Percentiles rank a stretch among this genome's conserved stretches.
phyloP scores from a whole-genome alignment of 2,329 filamentous ascomycete genomes.

The Hypoxylon sp. region DNA sequence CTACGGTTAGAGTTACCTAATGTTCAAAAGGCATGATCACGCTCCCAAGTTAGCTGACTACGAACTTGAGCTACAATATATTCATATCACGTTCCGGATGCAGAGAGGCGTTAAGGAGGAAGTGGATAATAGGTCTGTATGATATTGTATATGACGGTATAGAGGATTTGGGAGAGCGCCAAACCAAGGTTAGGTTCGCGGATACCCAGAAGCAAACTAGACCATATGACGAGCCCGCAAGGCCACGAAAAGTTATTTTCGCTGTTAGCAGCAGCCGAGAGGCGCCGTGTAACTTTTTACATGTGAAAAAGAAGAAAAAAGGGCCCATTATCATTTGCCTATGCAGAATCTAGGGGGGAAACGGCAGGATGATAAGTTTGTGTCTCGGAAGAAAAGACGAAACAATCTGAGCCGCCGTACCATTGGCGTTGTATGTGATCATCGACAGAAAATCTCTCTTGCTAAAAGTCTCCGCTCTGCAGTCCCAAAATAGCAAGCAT shows the following conservation, averaged over 20 bases:
- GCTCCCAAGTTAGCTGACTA: slow-evolving; percentile 17
- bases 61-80: slow-evolving; percentile 11
- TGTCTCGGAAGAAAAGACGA: slow-evolving; percentile 35
- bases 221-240: slow-evolving; percentile 37
- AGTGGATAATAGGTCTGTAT: slow-evolving; percentile 31
- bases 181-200: slow-evolving; percentile 27
- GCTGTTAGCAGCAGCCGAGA: slow-evolving; percentile 18
- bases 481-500: slow-evolving; percentile 38
- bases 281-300: slow-evolving; percentile 32
- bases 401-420: slow-evolving; percentile 38
- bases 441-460: slow-evolving; percentile 40
- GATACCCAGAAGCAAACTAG: slow-evolving; percentile 43
- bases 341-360: slow-evolving; percentile 52
- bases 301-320: slow-evolving; percentile 29
- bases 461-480: slow-evolving; percentile 40
- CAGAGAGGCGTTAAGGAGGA: slow-evolving; percentile 21
- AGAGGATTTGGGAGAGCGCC: slow-evolving; percentile 28
- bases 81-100: slow-evolving; percentile 5
- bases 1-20: neutral
- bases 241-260: slow-evolving; percentile 23
- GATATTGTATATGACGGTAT: slow-evolving; percentile 41
- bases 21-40: slow-evolving; percentile 19
- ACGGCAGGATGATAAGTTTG: slow-evolving; percentile 37
- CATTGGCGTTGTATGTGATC: slow-evolving; percentile 30
- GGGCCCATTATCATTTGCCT: slow-evolving; percentile 48